Base-by-base conservation (phyloP, 2,329 filamentous ascomycete species). In the Aureobasidium sp. region DNA sequence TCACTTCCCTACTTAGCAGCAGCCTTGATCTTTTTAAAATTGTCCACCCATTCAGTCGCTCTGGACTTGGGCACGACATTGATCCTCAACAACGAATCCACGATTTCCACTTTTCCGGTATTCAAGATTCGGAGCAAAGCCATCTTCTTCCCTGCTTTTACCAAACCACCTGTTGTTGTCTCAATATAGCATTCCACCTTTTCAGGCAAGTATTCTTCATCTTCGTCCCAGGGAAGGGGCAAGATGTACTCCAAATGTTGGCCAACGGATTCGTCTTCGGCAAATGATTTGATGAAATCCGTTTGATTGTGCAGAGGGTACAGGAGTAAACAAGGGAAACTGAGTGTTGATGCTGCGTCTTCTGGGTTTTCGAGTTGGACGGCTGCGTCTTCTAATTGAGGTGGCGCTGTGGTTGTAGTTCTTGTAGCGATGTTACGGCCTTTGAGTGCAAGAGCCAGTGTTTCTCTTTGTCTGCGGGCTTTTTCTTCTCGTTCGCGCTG, bases 131-230 rank as follows among this genome's bases (percentile, higher is more conserved):
- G 87, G 47, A 89, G 69, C 60, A 97, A 68, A 17, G 81, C 75
- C 58, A 93, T 77, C 65, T 91, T 93, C 78, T 88, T 90, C 42
- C 93, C 91, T 19, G 90, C 84, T 73, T 95, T 96, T 63, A 95
- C 81, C 62, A 98, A 68, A 0, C 90, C 90, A 0, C 90, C 90
- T 0, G 76, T 74, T 3, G 71, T 71, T 0, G 90, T 97, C 74
- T 96, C 90, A 75, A 95, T 85, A 68, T 88, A 97, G 63, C 88
- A 93, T 61, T 95, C 90, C 4, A 95, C 88, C 1, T 70, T 74
- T 0, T 75, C 74, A 1, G 76, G 61, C 1, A 73, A 79, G 68
- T 95, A 96, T 62, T 82, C 82, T 1, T 77, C 70, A 56, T 77
- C 72, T 14, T 68, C 64, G 62, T 97, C 93, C 93, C 93, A 98